Base-by-base conservation (phyloP, 139 green algal species). In the Raphidocelis subcapitata region DNA sequence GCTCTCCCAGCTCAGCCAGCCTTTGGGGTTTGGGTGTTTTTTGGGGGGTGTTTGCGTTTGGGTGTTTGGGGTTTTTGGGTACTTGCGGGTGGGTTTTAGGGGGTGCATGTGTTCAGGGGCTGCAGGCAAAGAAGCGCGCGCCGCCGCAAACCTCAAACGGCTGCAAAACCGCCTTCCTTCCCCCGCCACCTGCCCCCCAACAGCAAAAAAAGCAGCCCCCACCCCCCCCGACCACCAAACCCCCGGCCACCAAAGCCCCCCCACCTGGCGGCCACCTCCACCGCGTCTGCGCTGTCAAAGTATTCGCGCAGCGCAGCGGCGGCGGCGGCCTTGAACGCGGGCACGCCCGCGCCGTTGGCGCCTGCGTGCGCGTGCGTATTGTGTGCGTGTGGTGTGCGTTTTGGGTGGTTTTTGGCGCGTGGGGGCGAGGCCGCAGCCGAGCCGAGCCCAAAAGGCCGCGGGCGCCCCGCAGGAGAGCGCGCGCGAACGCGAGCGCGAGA, bases 271-370 rank as follows among this genome's bases (percentile, higher is more conserved):
- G 66, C 88, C 36, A 94, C 89, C 75, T 95, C 92, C 1, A n/a
- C 63, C 14, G 67, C 60, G 65, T 95, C 93, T 55, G 74, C 82
- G 1, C 83, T 90, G 49, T 86, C 84, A 54, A 95, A 92, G 84
- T 94, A 98, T 84, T 99, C 94, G 14, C 82, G 64, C 20, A 99
- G 66, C 0, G 81, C 80, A 29, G 74, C 79, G 14, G 82, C 52
- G 3, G 70, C 73, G 0, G 79, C 78, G 5, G 72, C 52, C 81
- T 96, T 97, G 86, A 91, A 97, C 2, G 85, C 80, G 32, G 78
- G 32, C n/a, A 90, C 65, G 32, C 73, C 68, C 31, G 79, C 49
- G 8, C 66, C 74, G 20, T n/a, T n/a, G n/a, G n/a, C n/a, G n/a
- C n/a, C n/a, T n/a, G n/a, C n/a, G n/a, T n/a, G n/a, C n/a, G n/a